phyloP scores from a whole-genome alignment of 2,329 filamentous ascomycete genomes.

The Cladophialophora exuberans region DNA sequence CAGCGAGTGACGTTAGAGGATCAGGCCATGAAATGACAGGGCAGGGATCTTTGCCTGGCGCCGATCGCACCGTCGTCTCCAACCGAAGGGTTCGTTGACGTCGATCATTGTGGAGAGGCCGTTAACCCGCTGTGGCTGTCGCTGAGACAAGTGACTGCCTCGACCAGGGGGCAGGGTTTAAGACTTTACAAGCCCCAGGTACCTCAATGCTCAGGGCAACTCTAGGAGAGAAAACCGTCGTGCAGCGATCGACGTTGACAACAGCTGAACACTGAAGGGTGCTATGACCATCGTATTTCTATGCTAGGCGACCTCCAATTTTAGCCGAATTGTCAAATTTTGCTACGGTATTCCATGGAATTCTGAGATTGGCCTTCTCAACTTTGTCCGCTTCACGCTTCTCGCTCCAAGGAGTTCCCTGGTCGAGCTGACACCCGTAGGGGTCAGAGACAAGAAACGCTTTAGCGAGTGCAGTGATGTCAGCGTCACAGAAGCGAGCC shows the following conservation, averaged over 20 bases:
- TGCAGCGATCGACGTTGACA: constrained; percentile 2
- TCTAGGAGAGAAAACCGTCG: constrained; percentile 1
- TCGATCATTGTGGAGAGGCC: constrained; percentile 18
- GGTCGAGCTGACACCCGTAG: not conserved
- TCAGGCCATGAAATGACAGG: too few relatives aligned
- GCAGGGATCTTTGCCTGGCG: constrained; percentile 8
- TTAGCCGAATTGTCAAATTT: not conserved
- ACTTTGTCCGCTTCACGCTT: too few relatives aligned
- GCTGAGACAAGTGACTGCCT: constrained; percentile 1
- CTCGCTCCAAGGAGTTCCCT: not conserved
- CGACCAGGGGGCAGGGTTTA: not conserved
- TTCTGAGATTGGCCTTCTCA: not conserved
- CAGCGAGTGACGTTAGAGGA: constrained; percentile 9
- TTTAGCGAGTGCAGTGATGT: constrained; percentile 4
- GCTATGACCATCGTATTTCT: not conserved
- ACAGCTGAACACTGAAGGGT: too few relatives aligned
- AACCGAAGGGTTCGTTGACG: not conserved
- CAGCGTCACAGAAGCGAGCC: not conserved
- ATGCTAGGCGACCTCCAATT: not conserved
- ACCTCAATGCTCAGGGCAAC: too few relatives aligned
- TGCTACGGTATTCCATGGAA: not conserved
- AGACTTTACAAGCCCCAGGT: too few relatives aligned
- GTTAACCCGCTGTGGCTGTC: constrained; percentile 7
- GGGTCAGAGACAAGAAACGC: not conserved
- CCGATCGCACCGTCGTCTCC: not conserved